Evolutionary conservation across 306 rosid species (phyloP), one percentile per base, ranked within the genome.

Genomic region (Bauhinia variegata): DNA sequence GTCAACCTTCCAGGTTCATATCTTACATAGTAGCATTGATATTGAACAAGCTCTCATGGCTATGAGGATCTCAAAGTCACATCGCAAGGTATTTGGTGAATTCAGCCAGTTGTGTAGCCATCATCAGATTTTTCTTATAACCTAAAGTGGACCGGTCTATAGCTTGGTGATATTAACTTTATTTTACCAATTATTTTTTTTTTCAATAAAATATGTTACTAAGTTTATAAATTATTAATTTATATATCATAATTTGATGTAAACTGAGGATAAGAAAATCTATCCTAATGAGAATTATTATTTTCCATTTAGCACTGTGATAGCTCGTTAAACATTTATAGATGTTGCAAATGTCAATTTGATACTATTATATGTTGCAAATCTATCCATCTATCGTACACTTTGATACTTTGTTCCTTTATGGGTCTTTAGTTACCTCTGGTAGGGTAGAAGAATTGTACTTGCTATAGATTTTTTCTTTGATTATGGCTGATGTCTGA

Each of bases 21-120:
- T 91, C 63, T 78, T 91, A 73, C 97, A 88, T 82, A 63, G 97
- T 82, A 86, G 97, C 74, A 73, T 91, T 72, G 97, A 88, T 73
- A 91, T 88, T 54, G 95, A 91, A 70, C 79, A 91, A 85, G 96
- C 97, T 64, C 89, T 88, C 42, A 63, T 68, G 80, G 75, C 89
- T 39, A 88, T 91, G 97, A 85, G 66, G 95, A 91, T 91, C 63
- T 86, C 70, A 43, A 91, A 76, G 76, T 81, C 95, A 33, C 97
- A 82, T 81, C 88, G 97, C 9, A 91, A 91, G 92, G 97, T 88
- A 68, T 10, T 63, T 60, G 16, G 56, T 42, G 39, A 37, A 53
- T 62, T 79, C n/a, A 28, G 57, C 47, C 48, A 44, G 15, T 51
- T 57, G 56, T 51, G 63, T 19, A 50, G 60, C 69, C 55, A 56